Conservation (phyloP, 2,329 filamentous ascomycete species). For the Trichophyton verrucosum region DNA sequence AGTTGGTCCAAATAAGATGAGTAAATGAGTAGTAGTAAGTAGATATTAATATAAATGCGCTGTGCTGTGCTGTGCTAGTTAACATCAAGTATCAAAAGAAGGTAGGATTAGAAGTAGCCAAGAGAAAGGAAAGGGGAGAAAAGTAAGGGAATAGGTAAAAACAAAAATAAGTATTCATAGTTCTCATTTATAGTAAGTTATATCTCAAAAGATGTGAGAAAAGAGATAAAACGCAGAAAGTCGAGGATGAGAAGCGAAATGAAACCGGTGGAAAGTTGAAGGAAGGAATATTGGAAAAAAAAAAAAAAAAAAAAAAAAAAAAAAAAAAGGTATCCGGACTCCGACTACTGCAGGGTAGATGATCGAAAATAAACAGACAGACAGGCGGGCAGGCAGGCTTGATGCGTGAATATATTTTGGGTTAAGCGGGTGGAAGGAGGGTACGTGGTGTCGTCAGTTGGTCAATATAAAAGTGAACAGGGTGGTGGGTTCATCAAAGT, state of each 20-base stretch:
- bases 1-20: too few species aligned
- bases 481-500: not conserved
- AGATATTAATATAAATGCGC: too few species aligned
- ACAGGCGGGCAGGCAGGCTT: not conserved
- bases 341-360: not conserved
- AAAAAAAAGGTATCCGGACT: not conserved
- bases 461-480: not conserved
- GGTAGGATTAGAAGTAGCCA: too few species aligned
- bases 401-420: not conserved
- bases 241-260: not conserved
- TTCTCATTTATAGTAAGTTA: slow-evolving; percentile 8
- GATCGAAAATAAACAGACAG: not conserved
- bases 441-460: not conserved
- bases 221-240: too few species aligned
- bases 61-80: too few species aligned
- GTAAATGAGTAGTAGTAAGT: too few species aligned
- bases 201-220: slow-evolving; percentile 1
- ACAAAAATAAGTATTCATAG: slow-evolving; percentile 5
- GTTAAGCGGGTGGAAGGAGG: not conserved
- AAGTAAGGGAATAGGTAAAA: slow-evolving; percentile 7
- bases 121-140: not conserved
- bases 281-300: not conserved
- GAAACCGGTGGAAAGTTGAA: not conserved
- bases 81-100: too few species aligned
- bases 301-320: not conserved